A percentile compares a stretch with the other conserved stretches of the same genome.
These are phyloP conservation scores for Vaccinium darrowii DNA, from an alignment of 148 eudicot species.

Conservation along the genomic window DNA sequence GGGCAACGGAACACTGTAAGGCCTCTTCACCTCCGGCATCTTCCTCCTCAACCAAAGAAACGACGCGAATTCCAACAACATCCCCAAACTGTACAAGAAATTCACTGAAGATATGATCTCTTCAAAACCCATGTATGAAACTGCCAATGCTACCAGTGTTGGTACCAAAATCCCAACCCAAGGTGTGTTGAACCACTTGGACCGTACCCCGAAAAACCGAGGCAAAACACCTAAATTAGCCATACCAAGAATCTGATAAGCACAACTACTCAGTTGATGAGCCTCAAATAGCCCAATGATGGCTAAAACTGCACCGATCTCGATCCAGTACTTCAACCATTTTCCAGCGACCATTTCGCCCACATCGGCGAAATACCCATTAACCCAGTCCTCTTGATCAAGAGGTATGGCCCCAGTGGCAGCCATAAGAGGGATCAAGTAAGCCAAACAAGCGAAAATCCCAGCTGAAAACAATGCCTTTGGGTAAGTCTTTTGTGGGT, in stretches of 20 bases:
- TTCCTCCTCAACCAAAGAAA: slow-evolving; percentile 21
- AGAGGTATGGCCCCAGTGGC: slow-evolving; percentile 20
- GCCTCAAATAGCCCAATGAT: slow-evolving; percentile 18
- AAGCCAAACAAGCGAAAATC: slow-evolving; percentile 28
- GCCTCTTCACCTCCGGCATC: slow-evolving; percentile 32
- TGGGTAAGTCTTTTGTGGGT: slow-evolving; percentile 28
- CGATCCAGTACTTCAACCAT: slow-evolving; percentile 28
- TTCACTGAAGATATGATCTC: slow-evolving; percentile 20
- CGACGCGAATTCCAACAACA: slow-evolving; percentile 26
- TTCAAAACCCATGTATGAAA: slow-evolving; percentile 17
- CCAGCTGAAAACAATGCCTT: slow-evolving; percentile 22
- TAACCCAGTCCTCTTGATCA: slow-evolving; percentile 22
- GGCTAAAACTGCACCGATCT: slow-evolving; percentile 22
- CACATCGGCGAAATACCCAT: slow-evolving; percentile 17
- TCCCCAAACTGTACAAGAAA: slow-evolving; percentile 27
- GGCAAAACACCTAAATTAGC: slow-evolving; percentile 27
- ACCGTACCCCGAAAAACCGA: slow-evolving; percentile 10
- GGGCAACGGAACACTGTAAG: slow-evolving; percentile 40
- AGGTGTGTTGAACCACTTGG: slow-evolving; percentile 28
- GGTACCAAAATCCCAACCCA: slow-evolving; percentile 23
- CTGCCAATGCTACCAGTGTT: neutral
- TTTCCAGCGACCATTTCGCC: slow-evolving; percentile 22
- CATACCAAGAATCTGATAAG: slow-evolving; percentile 26
- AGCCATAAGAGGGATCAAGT: slow-evolving; percentile 30
- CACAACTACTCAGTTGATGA: slow-evolving; percentile 15